Percentiles rank a stretch among this genome's conserved stretches.
Evolutionary conservation across 164 flowering plant genomes (phyloP).

Genomic region (Liriodendron chinense): DNA sequence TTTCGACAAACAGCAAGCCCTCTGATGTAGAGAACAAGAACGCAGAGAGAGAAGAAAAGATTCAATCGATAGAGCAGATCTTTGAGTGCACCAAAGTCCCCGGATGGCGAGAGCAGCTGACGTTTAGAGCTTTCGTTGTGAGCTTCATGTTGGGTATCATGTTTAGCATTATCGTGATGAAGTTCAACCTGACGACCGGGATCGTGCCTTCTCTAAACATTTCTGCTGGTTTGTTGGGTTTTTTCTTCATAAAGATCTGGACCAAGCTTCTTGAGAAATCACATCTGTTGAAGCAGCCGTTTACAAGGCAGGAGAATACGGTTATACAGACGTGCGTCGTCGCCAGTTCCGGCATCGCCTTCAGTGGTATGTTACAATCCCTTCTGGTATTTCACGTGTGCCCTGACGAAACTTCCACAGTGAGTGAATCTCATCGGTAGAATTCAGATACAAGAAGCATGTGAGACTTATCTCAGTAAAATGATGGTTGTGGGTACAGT

Average conservation of each 20-base stretch:
- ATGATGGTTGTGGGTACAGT: no score
- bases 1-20: no score
- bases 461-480: no score
- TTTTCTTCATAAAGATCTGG: constrained; percentile 18
- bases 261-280: constrained; percentile 11
- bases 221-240: constrained; percentile 21
- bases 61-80: constrained; percentile 1
- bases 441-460: no score
- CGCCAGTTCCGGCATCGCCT: constrained; percentile 25
- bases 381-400: background rate
- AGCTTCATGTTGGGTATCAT: constrained; percentile 16
- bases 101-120: constrained; percentile 19
- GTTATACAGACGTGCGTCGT: constrained; percentile 28
- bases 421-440: no score
- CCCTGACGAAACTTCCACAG: no score
- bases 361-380: constrained; percentile 15
- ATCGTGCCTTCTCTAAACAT: constrained; percentile 23
- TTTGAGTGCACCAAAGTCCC: constrained; percentile 20
- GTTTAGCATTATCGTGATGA: constrained; percentile 23
- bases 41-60: background rate
- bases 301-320: constrained; percentile 26
- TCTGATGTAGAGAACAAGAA: background rate
- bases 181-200: constrained; percentile 23
- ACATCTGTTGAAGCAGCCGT: constrained; percentile 19
- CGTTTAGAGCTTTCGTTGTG: constrained; percentile 21